Evolutionary conservation across 2,329 filamentous ascomycete species (phyloP).

Genomic region (Diaporthe citrichinensis): DNA sequence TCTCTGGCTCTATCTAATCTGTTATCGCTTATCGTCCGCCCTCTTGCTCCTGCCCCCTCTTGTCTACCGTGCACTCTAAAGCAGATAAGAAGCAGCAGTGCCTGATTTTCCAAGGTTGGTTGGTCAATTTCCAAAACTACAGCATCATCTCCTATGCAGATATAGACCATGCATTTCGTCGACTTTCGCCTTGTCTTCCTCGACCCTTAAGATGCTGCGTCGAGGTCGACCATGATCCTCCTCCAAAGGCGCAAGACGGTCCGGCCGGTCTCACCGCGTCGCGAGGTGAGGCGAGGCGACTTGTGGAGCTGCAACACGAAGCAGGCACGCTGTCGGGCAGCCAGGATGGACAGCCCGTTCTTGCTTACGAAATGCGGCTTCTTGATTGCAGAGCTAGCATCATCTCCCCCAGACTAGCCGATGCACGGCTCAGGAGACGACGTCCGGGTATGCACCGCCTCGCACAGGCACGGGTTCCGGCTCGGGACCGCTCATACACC

Average conservation of each 20-base stretch:
- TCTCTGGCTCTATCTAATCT: not conserved
- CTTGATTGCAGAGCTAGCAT: not conserved
- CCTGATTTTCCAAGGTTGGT: not conserved
- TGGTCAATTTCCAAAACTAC: not conserved
- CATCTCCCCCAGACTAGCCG: not conserved
- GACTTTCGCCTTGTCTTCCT: not conserved
- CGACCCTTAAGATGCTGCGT: not conserved
- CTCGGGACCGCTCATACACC: not conserved
- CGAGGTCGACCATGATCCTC: not conserved
- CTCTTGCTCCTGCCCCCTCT: not conserved
- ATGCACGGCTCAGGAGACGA: slow-evolving; percentile 16
- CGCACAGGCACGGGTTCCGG: not conserved
- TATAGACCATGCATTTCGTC: not conserved
- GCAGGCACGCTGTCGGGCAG: not conserved
- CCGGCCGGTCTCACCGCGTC: not conserved
- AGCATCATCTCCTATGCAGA: not conserved
- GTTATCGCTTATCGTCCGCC: slow-evolving; percentile 13
- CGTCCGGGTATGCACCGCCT: not conserved
- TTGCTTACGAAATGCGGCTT: not conserved
- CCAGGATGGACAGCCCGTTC: not conserved
- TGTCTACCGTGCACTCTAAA: not conserved
- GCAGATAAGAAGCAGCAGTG: not conserved
- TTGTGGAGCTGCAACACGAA: slow-evolving; percentile 5
- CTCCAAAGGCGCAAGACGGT: not conserved
- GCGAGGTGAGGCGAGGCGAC: not conserved